A percentile compares a stretch with the other conserved stretches of the same genome.
These are phyloP conservation scores for Combretum micranthum DNA, from an alignment of 345 rosid genomes.

Conservation along the genomic window DNA sequence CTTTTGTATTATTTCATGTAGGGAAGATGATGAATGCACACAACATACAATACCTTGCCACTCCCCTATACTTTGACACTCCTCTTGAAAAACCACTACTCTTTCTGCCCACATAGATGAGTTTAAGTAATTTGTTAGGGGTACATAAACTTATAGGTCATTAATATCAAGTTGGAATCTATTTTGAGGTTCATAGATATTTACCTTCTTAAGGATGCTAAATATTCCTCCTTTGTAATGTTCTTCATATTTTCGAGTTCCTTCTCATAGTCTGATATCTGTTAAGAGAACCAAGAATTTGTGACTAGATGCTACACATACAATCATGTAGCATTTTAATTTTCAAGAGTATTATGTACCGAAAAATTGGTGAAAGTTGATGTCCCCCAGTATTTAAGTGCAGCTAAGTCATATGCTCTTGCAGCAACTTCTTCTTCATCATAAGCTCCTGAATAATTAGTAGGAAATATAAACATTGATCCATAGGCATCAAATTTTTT, in stretches of 20 bases:
- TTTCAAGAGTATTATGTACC: slow-evolving; percentile 15
- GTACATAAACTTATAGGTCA: neutral
- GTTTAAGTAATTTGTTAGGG: neutral
- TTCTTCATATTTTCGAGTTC: slow-evolving; percentile 53
- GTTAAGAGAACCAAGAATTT: neutral
- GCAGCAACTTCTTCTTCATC: slow-evolving; percentile 70
- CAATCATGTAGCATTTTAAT: neutral
- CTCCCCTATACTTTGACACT: slow-evolving; percentile 65
- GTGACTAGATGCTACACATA: neutral
- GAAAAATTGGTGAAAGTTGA: slow-evolving; percentile 55
- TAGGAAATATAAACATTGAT: neutral
- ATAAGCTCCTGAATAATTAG: slow-evolving; percentile 40
- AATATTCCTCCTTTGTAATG: slow-evolving; percentile 54
- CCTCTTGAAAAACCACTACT: slow-evolving; percentile 73
- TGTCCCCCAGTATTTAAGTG: slow-evolving; percentile 58
- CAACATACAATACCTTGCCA: slow-evolving; percentile 37
- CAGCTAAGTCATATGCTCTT: slow-evolving; percentile 61
- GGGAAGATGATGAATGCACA: neutral
- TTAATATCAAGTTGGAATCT: neutral
- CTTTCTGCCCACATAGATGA: slow-evolving; percentile 26
- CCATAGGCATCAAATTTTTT: neutral
- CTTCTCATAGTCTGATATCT: slow-evolving; percentile 47
- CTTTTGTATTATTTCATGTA: neutral
- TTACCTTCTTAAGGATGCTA: slow-evolving; percentile 59
- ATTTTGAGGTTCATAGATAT: neutral